A percentile compares a stretch with the other conserved stretches of the same genome.
These are phyloP conservation scores for Salvia splendens DNA, from an alignment of 257 asterid species.

Conservation along the genomic window DNA sequence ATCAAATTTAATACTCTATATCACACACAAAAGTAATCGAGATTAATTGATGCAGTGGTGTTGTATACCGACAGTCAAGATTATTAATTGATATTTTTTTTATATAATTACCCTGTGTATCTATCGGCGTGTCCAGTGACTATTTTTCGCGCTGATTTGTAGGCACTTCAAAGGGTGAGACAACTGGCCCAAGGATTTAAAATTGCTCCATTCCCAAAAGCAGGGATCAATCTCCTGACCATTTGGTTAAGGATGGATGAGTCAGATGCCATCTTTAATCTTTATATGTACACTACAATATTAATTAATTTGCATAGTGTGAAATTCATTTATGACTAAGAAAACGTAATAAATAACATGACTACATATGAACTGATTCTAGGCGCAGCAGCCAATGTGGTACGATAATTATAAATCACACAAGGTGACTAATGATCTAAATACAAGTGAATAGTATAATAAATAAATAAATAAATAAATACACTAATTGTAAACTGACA, in stretches of 20 bases:
- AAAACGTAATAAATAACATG: conserved; percentile 19
- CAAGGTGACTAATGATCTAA: conserved; percentile 28
- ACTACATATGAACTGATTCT: conserved; percentile 23
- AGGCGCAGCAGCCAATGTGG: conserved; percentile 33
- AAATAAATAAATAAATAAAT: conserved; percentile 29
- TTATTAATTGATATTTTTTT: too few species aligned
- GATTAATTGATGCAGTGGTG: neutral
- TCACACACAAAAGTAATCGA: neutral
- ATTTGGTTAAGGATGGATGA: too few species aligned
- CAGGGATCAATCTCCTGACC: too few species aligned
- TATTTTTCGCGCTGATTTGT: too few species aligned
- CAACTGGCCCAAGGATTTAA: too few species aligned
- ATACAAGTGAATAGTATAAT: conserved; percentile 31
- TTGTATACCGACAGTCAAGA: neutral
- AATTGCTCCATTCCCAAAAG: too few species aligned
- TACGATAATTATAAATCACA: conserved; percentile 39
- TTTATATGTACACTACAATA: too few species aligned
- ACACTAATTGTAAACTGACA: conserved; percentile 40
- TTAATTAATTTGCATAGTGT: neutral
- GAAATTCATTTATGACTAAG: neutral
- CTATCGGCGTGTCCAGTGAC: too few species aligned
- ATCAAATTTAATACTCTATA: neutral
- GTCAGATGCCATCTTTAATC: too few species aligned
- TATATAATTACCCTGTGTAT: too few species aligned
- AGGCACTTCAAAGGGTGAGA: too few species aligned